Base-by-base conservation (phyloP, 1,284 basidiomycete genomes). In the Puccinia hordei region DNA sequence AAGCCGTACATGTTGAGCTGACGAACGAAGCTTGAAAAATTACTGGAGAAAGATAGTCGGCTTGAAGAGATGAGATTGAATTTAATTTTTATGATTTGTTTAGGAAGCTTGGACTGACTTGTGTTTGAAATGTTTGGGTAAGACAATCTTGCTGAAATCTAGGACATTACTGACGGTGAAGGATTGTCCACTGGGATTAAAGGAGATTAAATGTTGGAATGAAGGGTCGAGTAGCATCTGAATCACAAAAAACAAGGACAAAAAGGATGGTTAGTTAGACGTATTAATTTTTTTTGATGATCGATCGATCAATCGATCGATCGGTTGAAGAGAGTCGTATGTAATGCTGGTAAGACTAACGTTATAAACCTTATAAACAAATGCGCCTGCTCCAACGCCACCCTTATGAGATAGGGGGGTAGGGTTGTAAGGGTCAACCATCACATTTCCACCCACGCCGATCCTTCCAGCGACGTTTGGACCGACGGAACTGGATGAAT, bases 21-120 rank as follows among this genome's bases (percentile, higher is more conserved):
- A 75, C 93, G 90, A 72, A 94, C 92, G 85, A 94, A 94, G 84
- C 91, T 92, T 35, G 92, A 93, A 86, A 94, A 94, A 91, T 94
- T 86, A 82, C 84, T 85, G 71, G 13, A 19, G 38, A 65, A n/a
- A 13, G 24, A 44, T 24, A 22, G 33, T 27, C 10, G 8, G 30
- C n/a, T 57, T 57, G 27, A 17, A 22, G 38, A 22, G n/a, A 27
- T 19, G n/a, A 27, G 15, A n/a, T n/a, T n/a, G n/a, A n/a, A n/a
- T n/a, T n/a, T n/a, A n/a, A n/a, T n/a, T n/a, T n/a, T n/a, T n/a
- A n/a, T n/a, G n/a, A n/a, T n/a, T n/a, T n/a, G n/a, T n/a, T 27
- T 22, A 55, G n/a, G 24, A 5, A 19, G 44, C 19, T 19, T n/a
- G 4, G 73, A 73, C 81, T 55, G 38, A 82, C 81, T 65, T 81